Percentiles rank a stretch among this genome's conserved stretches.
Conservation (phyloP, 306 rosid species). For the Quercus parvula region DNA sequence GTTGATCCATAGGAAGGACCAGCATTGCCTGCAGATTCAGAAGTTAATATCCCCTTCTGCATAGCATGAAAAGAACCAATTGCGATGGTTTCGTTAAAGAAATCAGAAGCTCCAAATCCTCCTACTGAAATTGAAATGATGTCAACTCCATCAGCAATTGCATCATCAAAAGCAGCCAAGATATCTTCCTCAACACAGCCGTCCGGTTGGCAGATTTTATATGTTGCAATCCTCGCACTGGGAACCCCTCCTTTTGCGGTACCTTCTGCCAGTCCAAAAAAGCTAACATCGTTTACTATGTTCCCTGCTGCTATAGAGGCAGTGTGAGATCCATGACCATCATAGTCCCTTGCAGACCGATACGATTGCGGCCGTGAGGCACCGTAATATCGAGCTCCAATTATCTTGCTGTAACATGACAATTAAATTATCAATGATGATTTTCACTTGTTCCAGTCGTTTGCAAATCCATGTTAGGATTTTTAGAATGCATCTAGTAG, state of each 20-base stretch:
- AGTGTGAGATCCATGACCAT: constrained; percentile 26
- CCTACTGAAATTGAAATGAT: constrained; percentile 14
- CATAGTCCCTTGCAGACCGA: neutral
- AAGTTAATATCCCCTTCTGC: constrained; percentile 32
- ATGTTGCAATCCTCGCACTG: too few relatives aligned
- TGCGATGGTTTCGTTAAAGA: neutral
- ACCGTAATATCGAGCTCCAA: constrained; percentile 11
- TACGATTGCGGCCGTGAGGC: too few relatives aligned
- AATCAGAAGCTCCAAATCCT: neutral
- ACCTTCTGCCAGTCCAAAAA: neutral
- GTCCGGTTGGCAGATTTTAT: too few relatives aligned
- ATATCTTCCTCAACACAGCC: too few relatives aligned
- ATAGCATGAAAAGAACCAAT: constrained; percentile 45
- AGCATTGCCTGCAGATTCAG: constrained; percentile 30
- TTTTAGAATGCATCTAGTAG: too few relatives aligned
- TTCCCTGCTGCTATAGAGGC: too few relatives aligned
- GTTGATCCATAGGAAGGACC: neutral
- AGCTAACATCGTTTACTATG: too few relatives aligned
- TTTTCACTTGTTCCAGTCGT: too few relatives aligned
- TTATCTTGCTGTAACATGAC: constrained; percentile 9
- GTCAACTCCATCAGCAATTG: neutral
- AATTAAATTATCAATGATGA: too few relatives aligned
- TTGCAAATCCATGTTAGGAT: too few relatives aligned
- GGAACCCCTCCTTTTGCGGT: neutral
- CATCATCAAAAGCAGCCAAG: too few relatives aligned